Conservation (phyloP, 2,329 filamentous ascomycete species). For the Ascochyta viciae-villosae region DNA sequence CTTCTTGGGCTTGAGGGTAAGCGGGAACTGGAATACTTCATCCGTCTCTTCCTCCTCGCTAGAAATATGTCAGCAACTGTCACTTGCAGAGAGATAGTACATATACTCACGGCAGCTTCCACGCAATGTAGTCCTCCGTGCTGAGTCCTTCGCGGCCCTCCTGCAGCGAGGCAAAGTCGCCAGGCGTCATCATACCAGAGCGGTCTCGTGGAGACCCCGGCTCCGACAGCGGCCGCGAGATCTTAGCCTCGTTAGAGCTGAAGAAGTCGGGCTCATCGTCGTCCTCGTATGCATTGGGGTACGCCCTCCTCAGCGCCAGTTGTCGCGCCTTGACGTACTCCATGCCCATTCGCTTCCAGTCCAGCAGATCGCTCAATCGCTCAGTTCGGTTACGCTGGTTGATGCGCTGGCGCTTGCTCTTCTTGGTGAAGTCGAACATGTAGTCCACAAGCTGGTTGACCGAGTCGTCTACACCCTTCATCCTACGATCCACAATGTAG, state of each 20-base stretch:
- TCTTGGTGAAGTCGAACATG: constrained; percentile 94
- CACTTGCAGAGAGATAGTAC: neutral
- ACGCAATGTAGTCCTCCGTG: constrained; percentile 97
- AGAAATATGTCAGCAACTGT: constrained; percentile 37
- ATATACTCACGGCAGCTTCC: constrained; percentile 90
- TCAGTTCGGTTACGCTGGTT: constrained; percentile 98
- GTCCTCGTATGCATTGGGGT: constrained; percentile 81
- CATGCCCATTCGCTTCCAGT: constrained; percentile 99
- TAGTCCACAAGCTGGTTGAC: constrained; percentile 91
- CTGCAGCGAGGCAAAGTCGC: constrained; percentile 95
- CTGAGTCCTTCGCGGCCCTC: constrained; percentile 91
- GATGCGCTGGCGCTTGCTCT: constrained; percentile 95
- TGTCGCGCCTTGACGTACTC: constrained; percentile 98
- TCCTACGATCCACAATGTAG: constrained; percentile 95
- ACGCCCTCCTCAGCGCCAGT: constrained; percentile 87
- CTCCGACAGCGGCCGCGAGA: constrained; percentile 90
- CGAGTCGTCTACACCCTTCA: constrained; percentile 95
- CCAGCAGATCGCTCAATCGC: constrained; percentile 88
- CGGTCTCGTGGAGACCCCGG: constrained; percentile 91
- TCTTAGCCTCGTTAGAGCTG: constrained; percentile 91
- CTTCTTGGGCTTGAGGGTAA: constrained; percentile 65
- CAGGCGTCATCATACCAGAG: constrained; percentile 97
- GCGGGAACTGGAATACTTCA: constrained; percentile 75
- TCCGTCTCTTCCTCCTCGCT: constrained; percentile 89
- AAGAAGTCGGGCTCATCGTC: constrained; percentile 89